Evolutionary conservation across 352 stramenopile genomes (phyloP), one percentile per base, ranked within the genome.

Genomic region (Phytophthora litchii): DNA sequence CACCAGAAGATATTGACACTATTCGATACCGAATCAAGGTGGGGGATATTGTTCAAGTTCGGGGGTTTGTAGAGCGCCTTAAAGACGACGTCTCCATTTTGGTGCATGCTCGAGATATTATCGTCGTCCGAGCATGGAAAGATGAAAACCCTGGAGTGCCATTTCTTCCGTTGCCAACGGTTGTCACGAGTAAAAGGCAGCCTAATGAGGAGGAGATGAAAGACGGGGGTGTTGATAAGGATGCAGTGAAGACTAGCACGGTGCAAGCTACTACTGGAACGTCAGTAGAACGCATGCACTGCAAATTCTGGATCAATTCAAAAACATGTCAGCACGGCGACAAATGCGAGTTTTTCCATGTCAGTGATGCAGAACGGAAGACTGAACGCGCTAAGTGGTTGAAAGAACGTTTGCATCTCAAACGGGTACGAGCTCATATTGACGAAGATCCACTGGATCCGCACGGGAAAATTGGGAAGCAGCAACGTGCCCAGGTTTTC

Each of bases 261-360:
- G 37, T 52, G 31, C 42, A 53, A 35, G 45, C 11, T 7, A 27
- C 47, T 27, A 19, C 2, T 31, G 23, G 5, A 35, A 19, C 20
- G 59, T 3, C 19, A 55, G 45, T 13, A 4, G 38, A 65, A 19
- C 54, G 62, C 32, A 45, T 59, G 27, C 76, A 88, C 34, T 92
- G 85, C 72, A 92, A 94, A 53, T 91, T 89, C 64, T 92, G 83
- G 80, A 90, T 94, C 67, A 94, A 92, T 64, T 89, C 83, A 27
- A 78, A 76, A 20, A 74, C 70, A 20, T 92, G 85, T 54, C 82
- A 92, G 42, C 66, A 80, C 20, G 79, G 85, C 13, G 72, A 86
- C 53, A 72, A 78, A 12, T 94, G 85, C 50, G 75, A 82, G 55
- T 78, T 88, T 31, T 77, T 75, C 29, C 85, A 94, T 47, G 80